Evolutionary conservation across 1,139 yeast genomes (phyloP).

Genomic region (Blastobotrys arbuscula): DNA sequence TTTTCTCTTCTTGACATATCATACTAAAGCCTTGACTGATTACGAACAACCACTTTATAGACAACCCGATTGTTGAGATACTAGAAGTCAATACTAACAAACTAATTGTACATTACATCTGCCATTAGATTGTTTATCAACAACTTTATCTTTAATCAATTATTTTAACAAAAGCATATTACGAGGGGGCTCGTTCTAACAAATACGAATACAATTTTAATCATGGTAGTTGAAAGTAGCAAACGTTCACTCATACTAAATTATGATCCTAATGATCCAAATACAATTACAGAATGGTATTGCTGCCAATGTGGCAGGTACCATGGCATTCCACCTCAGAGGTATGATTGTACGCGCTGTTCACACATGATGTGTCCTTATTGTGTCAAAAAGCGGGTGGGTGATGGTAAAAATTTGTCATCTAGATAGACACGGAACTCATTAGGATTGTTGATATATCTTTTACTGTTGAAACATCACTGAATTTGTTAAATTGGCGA

Average conservation of each 20-base stretch:
- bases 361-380: slow-evolving; percentile 37
- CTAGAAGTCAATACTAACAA: no score
- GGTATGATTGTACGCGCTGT: slow-evolving; percentile 35
- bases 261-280: slow-evolving; percentile 30
- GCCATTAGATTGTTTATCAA: no score
- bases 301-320: slow-evolving; percentile 36
- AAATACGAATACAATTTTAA: background rate
- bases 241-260: background rate
- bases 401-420: slow-evolving; percentile 16
- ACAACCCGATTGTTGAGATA: no score
- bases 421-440: background rate
- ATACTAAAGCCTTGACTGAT: no score
- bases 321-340: slow-evolving; percentile 32
- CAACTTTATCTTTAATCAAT: no score
- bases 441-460: background rate
- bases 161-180: no score
- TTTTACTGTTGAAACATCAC: no score
- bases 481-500: no score
- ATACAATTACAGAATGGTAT: slow-evolving; percentile 36
- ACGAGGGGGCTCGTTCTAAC: background rate
- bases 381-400: slow-evolving; percentile 30
- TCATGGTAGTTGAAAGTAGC: background rate
- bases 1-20: no score
- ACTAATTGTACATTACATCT: no score
- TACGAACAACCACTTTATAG: no score